Evolutionary conservation across 192 early-diverging fungal species (phyloP), one percentile per base, ranked within the genome.

Genomic region (Coemansia sp.): DNA sequence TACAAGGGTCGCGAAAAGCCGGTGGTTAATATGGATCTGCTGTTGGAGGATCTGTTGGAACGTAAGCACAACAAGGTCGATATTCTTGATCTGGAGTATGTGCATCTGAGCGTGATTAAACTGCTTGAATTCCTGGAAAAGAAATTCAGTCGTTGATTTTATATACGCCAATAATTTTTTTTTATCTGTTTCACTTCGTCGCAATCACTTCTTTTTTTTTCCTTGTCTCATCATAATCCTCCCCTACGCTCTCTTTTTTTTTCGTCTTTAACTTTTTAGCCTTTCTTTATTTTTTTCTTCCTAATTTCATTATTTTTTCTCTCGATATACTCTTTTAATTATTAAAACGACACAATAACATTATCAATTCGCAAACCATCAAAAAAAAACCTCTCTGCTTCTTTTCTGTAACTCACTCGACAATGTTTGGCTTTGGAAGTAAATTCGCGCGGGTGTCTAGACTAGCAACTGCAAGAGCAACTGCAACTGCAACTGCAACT

Each of bases 21-120:
- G 0, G 95, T 97, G 36, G 71, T 97, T 64, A 94, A 95, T 78
- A 97, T 97, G 94, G 94, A 97, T 73, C 85, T 97, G 65, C 91
- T 95, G 61, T 78, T 97, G 50, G 91, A 92, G 70, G 90, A 93
- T 69, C 64, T 93, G 63, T 69, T 92, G 48, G 90, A 90, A 73
- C 91, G 90, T 87, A 94, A 97, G 88, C 93, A 95, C 80, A 87
- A 92, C 69, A 92, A 93, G 34, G 89, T 94, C 7, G 80, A 91
- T 57, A 75, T 92, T 22, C 74, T 97, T 22, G 95, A 97, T 74
- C 83, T 97, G 10, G 94, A 96, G 82, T 96, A 94, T 64, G 94
- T 97, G 28, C 90, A 93, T 55, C 84, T 97, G 32, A 92, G 91
- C 62, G 93, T 97, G n/a, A 78, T 80, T 61, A 90, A 86, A 76